Conservation (phyloP, 768 basidiomycete species). For the Mycena amicta region DNA sequence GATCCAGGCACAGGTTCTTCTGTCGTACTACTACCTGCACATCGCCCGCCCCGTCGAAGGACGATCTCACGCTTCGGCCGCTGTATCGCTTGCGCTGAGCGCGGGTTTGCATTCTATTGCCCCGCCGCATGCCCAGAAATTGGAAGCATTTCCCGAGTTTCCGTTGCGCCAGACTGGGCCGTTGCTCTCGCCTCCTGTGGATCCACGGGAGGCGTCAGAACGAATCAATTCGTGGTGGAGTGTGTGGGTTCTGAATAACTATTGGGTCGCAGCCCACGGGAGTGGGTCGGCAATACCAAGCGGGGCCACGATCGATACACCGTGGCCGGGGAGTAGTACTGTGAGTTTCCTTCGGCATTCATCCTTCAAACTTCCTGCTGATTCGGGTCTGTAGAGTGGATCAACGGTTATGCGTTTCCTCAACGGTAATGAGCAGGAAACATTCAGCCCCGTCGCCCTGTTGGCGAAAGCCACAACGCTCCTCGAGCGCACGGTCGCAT, state of each 20-base stretch:
- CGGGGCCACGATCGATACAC: slow-evolving; percentile 30
- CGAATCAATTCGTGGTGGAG: slow-evolving; percentile 39
- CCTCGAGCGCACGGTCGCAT: slow-evolving; percentile 25
- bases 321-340: slow-evolving; percentile 36
- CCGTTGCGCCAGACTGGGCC: neutral
- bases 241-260: slow-evolving; percentile 35
- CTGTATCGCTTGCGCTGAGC: slow-evolving; percentile 31
- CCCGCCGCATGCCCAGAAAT: neutral
- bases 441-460: neutral
- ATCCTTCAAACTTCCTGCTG: neutral
- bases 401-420: slow-evolving; percentile 1
- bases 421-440: neutral
- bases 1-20: slow-evolving; percentile 41
- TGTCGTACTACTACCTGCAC: slow-evolving; percentile 45
- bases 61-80: slow-evolving; percentile 38
- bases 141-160: neutral
- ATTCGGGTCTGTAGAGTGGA: neutral
- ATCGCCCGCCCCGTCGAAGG: slow-evolving; percentile 42
- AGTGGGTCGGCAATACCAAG: slow-evolving; percentile 26
- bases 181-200: slow-evolving; percentile 27
- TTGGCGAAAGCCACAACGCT: slow-evolving; percentile 16
- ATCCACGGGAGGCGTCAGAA: slow-evolving; percentile 35
- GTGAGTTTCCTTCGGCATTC: slow-evolving; percentile 13
- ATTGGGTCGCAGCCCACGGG: slow-evolving; percentile 28
- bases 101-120: slow-evolving; percentile 26